Base-by-base conservation (phyloP, 345 rosid species). In the Salix caprea region DNA sequence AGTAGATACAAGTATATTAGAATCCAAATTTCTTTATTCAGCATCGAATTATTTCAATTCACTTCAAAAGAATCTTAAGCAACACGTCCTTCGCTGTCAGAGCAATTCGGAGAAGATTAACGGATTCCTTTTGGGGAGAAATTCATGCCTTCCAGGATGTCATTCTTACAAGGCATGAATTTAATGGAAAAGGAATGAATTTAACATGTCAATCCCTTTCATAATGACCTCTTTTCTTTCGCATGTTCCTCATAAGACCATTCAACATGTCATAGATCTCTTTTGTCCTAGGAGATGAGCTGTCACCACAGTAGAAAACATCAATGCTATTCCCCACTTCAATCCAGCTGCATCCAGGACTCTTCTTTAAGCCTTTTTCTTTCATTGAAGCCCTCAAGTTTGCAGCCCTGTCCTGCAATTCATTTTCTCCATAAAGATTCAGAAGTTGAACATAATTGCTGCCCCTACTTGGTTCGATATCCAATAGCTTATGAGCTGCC, bases 331-430 rank as follows among this genome's bases (percentile, higher is more conserved):
- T 79, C 72, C 81, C 80, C 56, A 82, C 71, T 78, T 88, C 94
- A 77, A 93, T 91, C 97, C 94, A 90, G 78, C 94, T 93, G 73
- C 91, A 86, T 62, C 98, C 98, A 32, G 94, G 94, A 66, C 52
- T 86, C 83, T 91, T 93, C 82, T 90, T 89, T 86, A 89, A 76
- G 61, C 90, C 87, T 74, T 79, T 86, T 67, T 88, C 91, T 82
- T 87, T 93, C 93, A 90, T 90, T 42, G 76, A 82, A 16, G 83
- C 74, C 77, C 88, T 69, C 73, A 91, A 58, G 36, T 85, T 83
- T 44, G 85, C 93, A 36, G 90, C 91, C 77, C 74, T 83, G 19
- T 87, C 88, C 90, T 86, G 87, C 81, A 89, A 50, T 74, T 84
- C 88, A 50, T 89, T 87, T 78, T 86, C 93, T 82, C 89, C 91